Percentiles rank a stretch among this genome's conserved stretches.
These are phyloP conservation scores for Mycena floridula DNA, from an alignment of 768 basidiomycete species.

Conservation along the genomic window DNA sequence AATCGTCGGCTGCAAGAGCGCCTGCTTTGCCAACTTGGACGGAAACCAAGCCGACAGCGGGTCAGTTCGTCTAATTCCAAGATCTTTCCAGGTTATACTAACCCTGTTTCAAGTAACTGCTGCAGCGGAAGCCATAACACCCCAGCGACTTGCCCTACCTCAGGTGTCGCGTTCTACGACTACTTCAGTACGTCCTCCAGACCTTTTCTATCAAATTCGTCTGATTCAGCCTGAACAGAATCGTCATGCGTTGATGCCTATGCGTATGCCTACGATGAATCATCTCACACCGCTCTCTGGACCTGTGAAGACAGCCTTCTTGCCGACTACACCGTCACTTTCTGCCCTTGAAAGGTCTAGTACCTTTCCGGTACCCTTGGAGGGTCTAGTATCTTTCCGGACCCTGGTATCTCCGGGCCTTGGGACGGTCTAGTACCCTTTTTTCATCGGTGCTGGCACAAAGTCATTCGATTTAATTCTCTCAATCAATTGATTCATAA, in stretches of 20 bases:
- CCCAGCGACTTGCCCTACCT: conserved; percentile 39
- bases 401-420: background rate
- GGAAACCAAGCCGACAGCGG: conserved; percentile 24
- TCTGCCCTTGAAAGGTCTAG: conserved; percentile 21
- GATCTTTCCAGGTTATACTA: background rate
- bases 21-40: conserved; percentile 32
- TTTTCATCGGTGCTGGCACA: background rate
- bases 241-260: conserved; percentile 35
- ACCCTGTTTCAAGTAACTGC: conserved; percentile 19
- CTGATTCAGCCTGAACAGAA: background rate
- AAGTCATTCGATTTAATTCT: too few relatives aligned
- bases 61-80: background rate
- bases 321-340: conserved; percentile 30
- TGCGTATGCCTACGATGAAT: conserved; percentile 41
- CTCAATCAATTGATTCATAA: too few relatives aligned
- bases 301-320: conserved; percentile 24
- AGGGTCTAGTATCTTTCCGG: background rate
- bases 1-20: conserved; percentile 38
- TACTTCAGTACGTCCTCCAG: conserved; percentile 35
- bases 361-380: background rate
- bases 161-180: conserved; percentile 38
- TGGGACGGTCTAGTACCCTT: background rate
- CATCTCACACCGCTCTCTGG: conserved; percentile 38
- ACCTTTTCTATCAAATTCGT: background rate
- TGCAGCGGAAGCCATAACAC: conserved; percentile 22